Evolutionary conservation across 495 filamentous ascomycete species (phyloP).

Genomic region (Neurospora sp.): DNA sequence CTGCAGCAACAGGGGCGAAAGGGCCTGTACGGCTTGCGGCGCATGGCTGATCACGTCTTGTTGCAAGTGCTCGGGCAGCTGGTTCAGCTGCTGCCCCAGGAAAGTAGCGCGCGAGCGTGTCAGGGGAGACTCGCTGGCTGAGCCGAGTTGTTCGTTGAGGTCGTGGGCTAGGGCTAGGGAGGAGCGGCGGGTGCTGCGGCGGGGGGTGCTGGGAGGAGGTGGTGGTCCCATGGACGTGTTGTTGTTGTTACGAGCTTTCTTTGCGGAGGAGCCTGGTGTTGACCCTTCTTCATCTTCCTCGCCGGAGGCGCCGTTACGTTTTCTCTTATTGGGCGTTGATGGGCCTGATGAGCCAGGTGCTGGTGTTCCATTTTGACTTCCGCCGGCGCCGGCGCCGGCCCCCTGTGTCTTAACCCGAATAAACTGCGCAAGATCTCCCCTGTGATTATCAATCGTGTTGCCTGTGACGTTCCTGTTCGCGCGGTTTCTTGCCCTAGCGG

Average conservation of each 20-base stretch:
- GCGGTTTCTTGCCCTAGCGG: slow-evolving; percentile 16
- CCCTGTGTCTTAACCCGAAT: slow-evolving; percentile 3
- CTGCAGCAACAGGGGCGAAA: background rate
- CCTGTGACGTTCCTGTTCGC: slow-evolving; percentile 4
- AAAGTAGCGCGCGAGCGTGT: background rate
- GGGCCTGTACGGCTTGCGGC: background rate
- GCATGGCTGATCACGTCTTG: background rate
- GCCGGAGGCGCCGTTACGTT: background rate
- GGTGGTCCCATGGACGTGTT: background rate
- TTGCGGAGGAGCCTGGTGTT: background rate
- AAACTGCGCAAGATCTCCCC: slow-evolving; percentile 23
- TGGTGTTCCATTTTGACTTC: background rate
- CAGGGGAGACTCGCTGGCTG: background rate
- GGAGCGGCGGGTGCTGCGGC: background rate
- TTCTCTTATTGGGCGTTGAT: background rate
- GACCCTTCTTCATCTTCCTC: background rate
- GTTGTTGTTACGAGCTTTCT: too few species aligned
- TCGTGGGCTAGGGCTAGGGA: background rate
- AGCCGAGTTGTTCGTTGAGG: background rate
- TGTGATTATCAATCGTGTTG: slow-evolving; percentile 27
- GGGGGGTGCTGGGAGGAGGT: background rate
- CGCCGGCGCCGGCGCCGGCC: too few species aligned
- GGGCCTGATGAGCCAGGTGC: background rate
- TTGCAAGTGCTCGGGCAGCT: background rate
- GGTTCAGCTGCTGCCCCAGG: background rate